Base-by-base conservation (phyloP, 1,284 basidiomycete genomes). In the Papiliotrema terrestris region DNA sequence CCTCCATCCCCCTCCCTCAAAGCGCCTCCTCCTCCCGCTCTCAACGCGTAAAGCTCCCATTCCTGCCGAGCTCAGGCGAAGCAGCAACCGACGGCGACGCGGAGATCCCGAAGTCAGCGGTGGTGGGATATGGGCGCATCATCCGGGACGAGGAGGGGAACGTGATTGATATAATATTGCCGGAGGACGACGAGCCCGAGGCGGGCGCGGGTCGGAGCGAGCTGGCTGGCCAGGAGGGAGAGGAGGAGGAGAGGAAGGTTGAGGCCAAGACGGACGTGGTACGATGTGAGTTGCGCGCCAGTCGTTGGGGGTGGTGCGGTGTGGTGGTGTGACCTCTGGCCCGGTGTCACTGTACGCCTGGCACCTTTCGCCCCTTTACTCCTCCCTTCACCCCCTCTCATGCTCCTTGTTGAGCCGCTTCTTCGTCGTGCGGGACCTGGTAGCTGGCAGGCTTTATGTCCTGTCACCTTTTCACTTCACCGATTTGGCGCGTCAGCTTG, bases 141-240 rank as follows among this genome's bases (percentile, higher is more conserved):
- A 78, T 93, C 51, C 83, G 92, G 43, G 93, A 97, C 73, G 86
- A 82, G 45, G 79, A 83, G 3, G 95, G 94, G 36, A 88, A 88
- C 62, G 81, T 95, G 36, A 69, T 93, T 39, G 82, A 85, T 56
- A 81, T 97, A 45, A 84, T 93, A 68, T 75, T 96, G 17, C 83
- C 83, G 25, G 84, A 83, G 15, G 71, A 76, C 23, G 71, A 68
- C 13, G 80, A 80, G 19, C 67, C 72, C 2, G 73, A 72, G 32
- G 67, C 67, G 38, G 71, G 67, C 1, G 68, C 64, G 51, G 64
- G 64, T 58, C 37, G 59, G 59, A 32, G 58, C 37, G 42, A 47
- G 54, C 44, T 43, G 14, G 51, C 22, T 39, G 52, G 50, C 51
- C 45, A 52, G 50, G 46, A 38, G 9, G 46, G 37, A 22, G 53